Conservation (phyloP, 345 rosid species). For the Nasturtium officinale region DNA sequence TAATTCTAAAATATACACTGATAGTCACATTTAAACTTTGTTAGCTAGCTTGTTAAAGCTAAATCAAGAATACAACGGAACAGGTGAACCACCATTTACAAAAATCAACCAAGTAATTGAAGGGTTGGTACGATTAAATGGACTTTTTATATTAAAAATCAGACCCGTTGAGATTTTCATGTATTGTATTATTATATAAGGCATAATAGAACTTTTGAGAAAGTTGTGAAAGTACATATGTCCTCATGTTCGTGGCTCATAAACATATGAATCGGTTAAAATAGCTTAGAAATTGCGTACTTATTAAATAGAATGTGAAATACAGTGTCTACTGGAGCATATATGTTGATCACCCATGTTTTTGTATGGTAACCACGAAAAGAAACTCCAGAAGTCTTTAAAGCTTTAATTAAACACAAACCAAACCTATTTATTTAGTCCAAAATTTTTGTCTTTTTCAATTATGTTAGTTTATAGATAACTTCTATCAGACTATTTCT, state of each 20-base stretch:
- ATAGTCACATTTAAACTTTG: neutral
- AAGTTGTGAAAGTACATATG: neutral
- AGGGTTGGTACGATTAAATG: constrained; percentile 17
- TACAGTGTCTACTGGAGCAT: neutral
- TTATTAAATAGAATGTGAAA: neutral
- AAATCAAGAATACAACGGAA: constrained; percentile 10
- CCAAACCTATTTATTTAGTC: constrained; percentile 13
- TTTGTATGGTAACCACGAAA: neutral
- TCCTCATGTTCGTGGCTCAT: constrained; percentile 12
- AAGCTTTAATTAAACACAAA: neutral
- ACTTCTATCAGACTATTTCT: constrained; percentile 29
- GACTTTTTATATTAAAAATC: neutral
- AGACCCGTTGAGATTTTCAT: neutral
- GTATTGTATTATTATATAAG: too few relatives aligned
- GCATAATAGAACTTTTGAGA: neutral
- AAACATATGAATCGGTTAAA: neutral
- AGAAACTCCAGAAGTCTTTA: neutral
- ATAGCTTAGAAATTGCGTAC: neutral
- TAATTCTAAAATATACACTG: neutral
- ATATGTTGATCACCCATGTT: neutral
- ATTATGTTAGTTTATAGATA: constrained; percentile 8
- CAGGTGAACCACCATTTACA: constrained; percentile 33
- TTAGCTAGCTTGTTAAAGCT: constrained; percentile 9
- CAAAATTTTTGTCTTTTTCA: neutral
- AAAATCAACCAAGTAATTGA: constrained; percentile 37